These are phyloP conservation scores for Ogataea henricii DNA, from an alignment of 805 yeast genomes.

Conservation along the genomic window DNA sequence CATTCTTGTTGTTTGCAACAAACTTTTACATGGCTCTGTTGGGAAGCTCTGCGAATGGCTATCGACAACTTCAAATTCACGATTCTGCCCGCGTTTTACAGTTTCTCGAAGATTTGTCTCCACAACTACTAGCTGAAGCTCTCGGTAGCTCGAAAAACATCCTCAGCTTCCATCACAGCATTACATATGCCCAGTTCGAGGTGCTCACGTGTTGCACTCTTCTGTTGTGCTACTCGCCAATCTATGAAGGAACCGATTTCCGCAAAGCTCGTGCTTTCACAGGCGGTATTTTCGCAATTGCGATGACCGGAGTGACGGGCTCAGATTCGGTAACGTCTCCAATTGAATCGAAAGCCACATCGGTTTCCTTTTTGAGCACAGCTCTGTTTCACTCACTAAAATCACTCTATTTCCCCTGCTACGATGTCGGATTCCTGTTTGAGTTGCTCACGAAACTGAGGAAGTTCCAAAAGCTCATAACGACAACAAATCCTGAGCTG, in stretches of 20 bases:
- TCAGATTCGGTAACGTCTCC: conserved; percentile 1
- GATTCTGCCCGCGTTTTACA: conserved; percentile 1
- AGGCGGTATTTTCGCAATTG: conserved; percentile 24
- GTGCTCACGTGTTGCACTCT: conserved; percentile 15
- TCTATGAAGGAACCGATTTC: conserved; percentile 16
- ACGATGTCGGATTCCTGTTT: conserved; percentile 18
- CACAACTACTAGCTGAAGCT: conserved; percentile 6
- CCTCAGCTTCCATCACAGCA: conserved; percentile 9
- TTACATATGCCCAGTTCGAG: conserved; percentile 19
- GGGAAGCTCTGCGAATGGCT: neutral
- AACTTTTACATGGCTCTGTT: conserved; percentile 10
- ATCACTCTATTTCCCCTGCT: conserved; percentile 19
- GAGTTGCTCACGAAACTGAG: conserved; percentile 16
- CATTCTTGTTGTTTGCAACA: conserved; percentile 12
- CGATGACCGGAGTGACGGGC: conserved; percentile 13
- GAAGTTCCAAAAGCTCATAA: neutral
- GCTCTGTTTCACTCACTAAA: conserved; percentile 19
- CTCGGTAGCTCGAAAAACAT: conserved; percentile 11
- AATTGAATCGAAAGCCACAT: conserved; percentile 4
- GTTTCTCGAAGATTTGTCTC: conserved; percentile 8
- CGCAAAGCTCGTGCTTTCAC: conserved; percentile 14
- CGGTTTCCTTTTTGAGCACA: conserved; percentile 16
- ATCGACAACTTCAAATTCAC: conserved; percentile 6
- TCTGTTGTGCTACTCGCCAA: conserved; percentile 12
- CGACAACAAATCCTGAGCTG: neutral